Percentiles rank a stretch among this genome's conserved stretches.
Evolutionary conservation across 768 basidiomycete genomes (phyloP).

Genomic region (Mycena vulgaris): DNA sequence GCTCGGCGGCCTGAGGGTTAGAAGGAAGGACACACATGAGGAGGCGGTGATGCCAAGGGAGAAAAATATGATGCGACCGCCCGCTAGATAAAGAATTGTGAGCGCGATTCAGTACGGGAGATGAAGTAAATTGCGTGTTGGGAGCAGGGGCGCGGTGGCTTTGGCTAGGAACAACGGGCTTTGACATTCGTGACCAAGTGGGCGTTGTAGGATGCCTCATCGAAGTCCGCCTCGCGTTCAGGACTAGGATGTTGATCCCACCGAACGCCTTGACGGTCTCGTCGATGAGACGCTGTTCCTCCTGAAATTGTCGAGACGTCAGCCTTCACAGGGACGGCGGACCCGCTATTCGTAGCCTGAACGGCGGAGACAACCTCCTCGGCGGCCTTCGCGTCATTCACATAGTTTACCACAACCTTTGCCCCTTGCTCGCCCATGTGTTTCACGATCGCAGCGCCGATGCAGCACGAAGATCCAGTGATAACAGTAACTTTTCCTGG

Average conservation of each 20-base stretch:
- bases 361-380: conserved; percentile 63
- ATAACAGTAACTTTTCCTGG: conserved; percentile 69
- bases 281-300: conserved; percentile 61
- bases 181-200: conserved; percentile 73
- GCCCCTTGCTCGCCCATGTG: conserved; percentile 71
- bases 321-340: conserved; percentile 66
- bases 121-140: conserved; percentile 52
- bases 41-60: conserved; percentile 64
- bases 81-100: conserved; percentile 54
- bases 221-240: conserved; percentile 69
- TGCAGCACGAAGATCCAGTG: conserved; percentile 73
- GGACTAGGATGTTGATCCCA: conserved; percentile 69
- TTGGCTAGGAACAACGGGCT: conserved; percentile 71
- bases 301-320: conserved; percentile 67
- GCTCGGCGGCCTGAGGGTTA: not conserved
- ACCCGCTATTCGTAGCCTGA: conserved; percentile 58
- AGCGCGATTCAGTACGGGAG: no score
- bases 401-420: conserved; percentile 72
- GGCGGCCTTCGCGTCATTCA: conserved; percentile 57
- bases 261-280: conserved; percentile 66
- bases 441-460: conserved; percentile 70
- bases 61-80: conserved; percentile 72
- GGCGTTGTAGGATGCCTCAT: conserved; percentile 66
- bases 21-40: conserved; percentile 45
- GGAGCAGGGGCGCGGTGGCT: conserved; percentile 59